A percentile compares a stretch with the other conserved stretches of the same genome.
Evolutionary conservation across 2,329 filamentous ascomycete genomes (phyloP).

Genomic region (Colletotrichum graminicola): DNA sequence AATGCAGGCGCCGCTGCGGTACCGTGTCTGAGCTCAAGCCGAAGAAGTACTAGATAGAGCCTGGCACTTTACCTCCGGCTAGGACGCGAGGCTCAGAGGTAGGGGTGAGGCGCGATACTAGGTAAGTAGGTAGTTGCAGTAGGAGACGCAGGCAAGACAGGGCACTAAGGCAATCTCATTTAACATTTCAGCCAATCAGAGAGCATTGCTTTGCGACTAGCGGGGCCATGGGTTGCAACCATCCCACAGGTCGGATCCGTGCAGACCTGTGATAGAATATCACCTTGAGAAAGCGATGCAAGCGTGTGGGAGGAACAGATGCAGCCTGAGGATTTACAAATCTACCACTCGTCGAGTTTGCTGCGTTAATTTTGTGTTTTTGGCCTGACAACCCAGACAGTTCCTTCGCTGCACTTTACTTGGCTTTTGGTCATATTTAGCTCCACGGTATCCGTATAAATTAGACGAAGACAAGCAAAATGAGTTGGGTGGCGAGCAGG

Average conservation of each 20-base stretch:
- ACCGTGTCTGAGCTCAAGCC: not conserved
- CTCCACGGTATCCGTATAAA: not conserved
- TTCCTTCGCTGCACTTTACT: not conserved
- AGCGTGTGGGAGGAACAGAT: not conserved
- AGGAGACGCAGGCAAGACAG: not conserved
- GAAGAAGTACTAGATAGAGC: not conserved
- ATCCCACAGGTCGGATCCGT: not conserved
- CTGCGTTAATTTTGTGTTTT: not conserved
- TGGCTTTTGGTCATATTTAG: not conserved
- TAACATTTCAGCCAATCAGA: not conserved
- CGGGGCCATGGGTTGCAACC: not conserved
- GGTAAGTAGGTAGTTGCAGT: not conserved
- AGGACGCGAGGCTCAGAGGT: slow-evolving; percentile 9
- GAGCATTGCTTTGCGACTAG: not conserved
- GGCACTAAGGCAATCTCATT: not conserved
- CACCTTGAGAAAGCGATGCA: not conserved
- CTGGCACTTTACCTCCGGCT: slow-evolving; percentile 8
- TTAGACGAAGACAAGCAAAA: not conserved
- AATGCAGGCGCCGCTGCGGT: not conserved
- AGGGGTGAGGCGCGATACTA: not conserved
- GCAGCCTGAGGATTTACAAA: not conserved
- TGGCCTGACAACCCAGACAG: not conserved
- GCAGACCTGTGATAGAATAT: not conserved
- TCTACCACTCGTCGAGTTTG: not conserved
- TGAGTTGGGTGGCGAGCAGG: not conserved